A percentile compares a stretch with the other conserved stretches of the same genome.
phyloP scores from a whole-genome alignment of 345 rosid species.

The Boechera stricta region DNA sequence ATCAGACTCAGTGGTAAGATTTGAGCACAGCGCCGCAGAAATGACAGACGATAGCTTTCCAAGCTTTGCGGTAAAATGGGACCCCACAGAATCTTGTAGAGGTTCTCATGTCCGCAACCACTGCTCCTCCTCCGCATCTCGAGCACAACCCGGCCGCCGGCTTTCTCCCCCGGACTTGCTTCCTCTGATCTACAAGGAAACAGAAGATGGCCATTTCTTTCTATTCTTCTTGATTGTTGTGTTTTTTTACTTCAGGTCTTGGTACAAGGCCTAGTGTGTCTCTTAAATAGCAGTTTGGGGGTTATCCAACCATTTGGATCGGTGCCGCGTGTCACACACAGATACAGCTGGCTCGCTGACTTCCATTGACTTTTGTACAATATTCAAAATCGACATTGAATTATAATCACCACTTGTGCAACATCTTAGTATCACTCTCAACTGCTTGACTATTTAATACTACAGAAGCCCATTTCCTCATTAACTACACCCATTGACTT shows the following conservation, averaged over 20 bases:
- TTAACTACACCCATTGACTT: conserved; percentile 37
- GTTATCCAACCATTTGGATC: conserved; percentile 26
- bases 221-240: conserved; percentile 3
- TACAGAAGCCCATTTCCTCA: conserved; percentile 38
- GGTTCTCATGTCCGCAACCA: conserved; percentile 95
- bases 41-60: conserved; percentile 86
- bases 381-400: conserved; percentile 13
- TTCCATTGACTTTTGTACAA: conserved; percentile 25
- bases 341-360: conserved; percentile 35
- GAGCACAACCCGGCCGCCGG: conserved; percentile 94
- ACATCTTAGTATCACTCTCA: conserved; percentile 29
- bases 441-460: conserved; percentile 34
- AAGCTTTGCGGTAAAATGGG: conserved; percentile 84
- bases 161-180: conserved; percentile 72
- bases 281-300: conserved; percentile 34
- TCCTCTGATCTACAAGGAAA: conserved; percentile 86
- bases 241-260: background rate
- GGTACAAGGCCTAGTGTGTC: conserved; percentile 9
- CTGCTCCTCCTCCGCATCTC: conserved; percentile 93
- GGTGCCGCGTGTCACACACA: conserved; percentile 37
- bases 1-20: conserved; percentile 59
- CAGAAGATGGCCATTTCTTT: conserved; percentile 74
- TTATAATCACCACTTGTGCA: conserved; percentile 37
- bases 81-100: conserved; percentile 78
- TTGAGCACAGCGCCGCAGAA: conserved; percentile 86